Conservation (phyloP, 805 yeast genomes). For the Saturnispora dispora region DNA sequence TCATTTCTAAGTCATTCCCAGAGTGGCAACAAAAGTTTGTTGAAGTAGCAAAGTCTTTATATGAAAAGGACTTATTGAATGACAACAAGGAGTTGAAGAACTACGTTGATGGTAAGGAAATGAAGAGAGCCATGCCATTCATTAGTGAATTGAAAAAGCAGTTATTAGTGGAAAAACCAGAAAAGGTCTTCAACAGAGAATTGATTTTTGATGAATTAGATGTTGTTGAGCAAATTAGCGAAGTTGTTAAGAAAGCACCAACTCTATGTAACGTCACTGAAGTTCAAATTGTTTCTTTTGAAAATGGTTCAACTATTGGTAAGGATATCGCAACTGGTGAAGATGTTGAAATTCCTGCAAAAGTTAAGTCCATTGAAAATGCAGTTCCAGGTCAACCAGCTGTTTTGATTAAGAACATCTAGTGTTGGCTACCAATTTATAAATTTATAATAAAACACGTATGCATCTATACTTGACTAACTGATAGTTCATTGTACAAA, state of each 20-base stretch:
- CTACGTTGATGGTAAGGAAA: constrained; percentile 67
- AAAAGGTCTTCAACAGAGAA: constrained; percentile 81
- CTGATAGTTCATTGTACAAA: background rate
- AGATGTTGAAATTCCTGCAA: constrained; percentile 51
- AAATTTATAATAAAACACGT: background rate
- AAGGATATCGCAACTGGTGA: constrained; percentile 56
- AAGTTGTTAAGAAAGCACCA: constrained; percentile 54
- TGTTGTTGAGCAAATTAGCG: constrained; percentile 46
- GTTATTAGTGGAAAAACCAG: constrained; percentile 59
- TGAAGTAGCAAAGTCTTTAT: constrained; percentile 65
- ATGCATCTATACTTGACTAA: background rate
- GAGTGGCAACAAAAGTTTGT: constrained; percentile 55
- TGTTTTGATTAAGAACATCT: constrained; percentile 60
- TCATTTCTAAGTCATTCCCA: constrained; percentile 71
- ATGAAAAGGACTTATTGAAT: constrained; percentile 52
- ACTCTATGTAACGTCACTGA: constrained; percentile 47
- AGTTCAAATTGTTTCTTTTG: constrained; percentile 52
- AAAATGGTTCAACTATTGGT: constrained; percentile 56
- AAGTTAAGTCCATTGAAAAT: constrained; percentile 63
- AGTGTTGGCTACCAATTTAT: constrained; percentile 10
- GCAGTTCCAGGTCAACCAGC: constrained; percentile 96
- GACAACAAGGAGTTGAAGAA: constrained; percentile 58
- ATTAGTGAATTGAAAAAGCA: constrained; percentile 79
- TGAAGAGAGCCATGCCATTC: constrained; percentile 98
- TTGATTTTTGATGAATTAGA: constrained; percentile 72